Percentiles rank a stretch among this genome's conserved stretches.
phyloP scores from a whole-genome alignment of 1,284 basidiomycete species.

The Ceratobasidium sp. region DNA sequence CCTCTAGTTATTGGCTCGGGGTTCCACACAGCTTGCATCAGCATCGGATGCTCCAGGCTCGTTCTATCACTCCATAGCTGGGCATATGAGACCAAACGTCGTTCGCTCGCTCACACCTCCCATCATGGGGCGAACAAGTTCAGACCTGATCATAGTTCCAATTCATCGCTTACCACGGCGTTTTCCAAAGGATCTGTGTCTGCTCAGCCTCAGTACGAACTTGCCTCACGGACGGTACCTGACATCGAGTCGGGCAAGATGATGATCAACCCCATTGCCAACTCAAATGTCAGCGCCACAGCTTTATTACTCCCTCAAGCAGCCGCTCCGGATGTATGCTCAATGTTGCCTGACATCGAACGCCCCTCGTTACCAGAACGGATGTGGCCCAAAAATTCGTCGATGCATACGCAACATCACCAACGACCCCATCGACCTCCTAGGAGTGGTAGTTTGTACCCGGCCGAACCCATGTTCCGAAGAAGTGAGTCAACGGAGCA shows the following conservation, averaged over 20 bases:
- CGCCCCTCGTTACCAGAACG: conserved; percentile 19
- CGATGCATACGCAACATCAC: not conserved
- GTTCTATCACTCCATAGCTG: conserved; percentile 25
- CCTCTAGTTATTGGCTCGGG: conserved; percentile 18
- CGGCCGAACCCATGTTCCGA: not conserved
- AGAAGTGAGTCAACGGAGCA: not conserved
- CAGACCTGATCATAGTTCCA: no score
- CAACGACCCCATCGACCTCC: not conserved
- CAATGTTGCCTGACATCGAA: conserved; percentile 24
- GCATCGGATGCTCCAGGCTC: conserved; percentile 29
- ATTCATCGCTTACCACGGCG: not conserved
- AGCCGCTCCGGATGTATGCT: not conserved
- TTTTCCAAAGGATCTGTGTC: not conserved
- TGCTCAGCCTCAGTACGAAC: conserved; percentile 17
- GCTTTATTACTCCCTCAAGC: not conserved
- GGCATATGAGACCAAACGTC: conserved; percentile 7
- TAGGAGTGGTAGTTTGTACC: conserved; percentile 20
- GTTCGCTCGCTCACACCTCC: not conserved
- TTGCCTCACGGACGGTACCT: not conserved
- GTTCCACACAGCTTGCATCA: conserved; percentile 20
- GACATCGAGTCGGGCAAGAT: not conserved
- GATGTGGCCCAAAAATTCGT: conserved; percentile 5
- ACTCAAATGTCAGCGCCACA: not conserved
- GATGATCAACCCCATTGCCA: not conserved
- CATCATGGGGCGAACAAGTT: no score